phyloP scores from a whole-genome alignment of 805 yeast species.

The Kazachstania viticola region DNA sequence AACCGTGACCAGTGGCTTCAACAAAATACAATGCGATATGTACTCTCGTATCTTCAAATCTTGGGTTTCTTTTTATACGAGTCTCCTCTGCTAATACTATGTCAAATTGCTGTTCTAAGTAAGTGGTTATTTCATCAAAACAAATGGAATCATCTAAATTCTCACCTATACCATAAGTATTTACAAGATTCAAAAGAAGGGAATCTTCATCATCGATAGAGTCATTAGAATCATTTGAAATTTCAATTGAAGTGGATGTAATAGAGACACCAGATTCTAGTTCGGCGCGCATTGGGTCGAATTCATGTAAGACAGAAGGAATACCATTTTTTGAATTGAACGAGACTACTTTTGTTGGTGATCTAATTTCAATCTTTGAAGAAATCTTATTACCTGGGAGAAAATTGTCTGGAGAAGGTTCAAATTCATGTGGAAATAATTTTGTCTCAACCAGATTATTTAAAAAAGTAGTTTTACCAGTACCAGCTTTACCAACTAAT shows the following conservation, averaged over 20 bases:
- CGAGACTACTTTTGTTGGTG: constrained; percentile 33
- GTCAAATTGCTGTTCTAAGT: constrained; percentile 68
- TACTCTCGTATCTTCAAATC: constrained; percentile 66
- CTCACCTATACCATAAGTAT: constrained; percentile 72
- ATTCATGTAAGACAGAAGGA: constrained; percentile 44
- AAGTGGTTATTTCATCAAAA: constrained; percentile 51
- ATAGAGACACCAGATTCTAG: constrained; percentile 69
- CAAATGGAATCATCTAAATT: constrained; percentile 62
- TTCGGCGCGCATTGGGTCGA: constrained; percentile 48
- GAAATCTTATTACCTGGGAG: constrained; percentile 14
- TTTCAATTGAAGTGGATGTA: constrained; percentile 32
- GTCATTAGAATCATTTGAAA: constrained; percentile 4
- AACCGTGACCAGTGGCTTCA: constrained; percentile 69
- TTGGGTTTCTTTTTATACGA: constrained; percentile 74
- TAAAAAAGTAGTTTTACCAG: constrained; percentile 69
- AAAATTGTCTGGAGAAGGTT: too few relatives aligned
- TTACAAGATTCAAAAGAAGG: constrained; percentile 53
- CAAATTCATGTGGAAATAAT: constrained; percentile 48
- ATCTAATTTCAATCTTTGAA: constrained; percentile 16
- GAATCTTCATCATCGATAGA: constrained; percentile 12
- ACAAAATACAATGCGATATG: constrained; percentile 65
- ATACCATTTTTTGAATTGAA: constrained; percentile 54
- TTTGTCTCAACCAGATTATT: constrained; percentile 55
- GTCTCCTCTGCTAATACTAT: constrained; percentile 77
- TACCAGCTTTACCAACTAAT: constrained; percentile 63